Percentiles rank a stretch among this genome's conserved stretches.
These are phyloP conservation scores for Leccinum barrowsii DNA, from an alignment of 768 basidiomycete species.

Conservation along the genomic window DNA sequence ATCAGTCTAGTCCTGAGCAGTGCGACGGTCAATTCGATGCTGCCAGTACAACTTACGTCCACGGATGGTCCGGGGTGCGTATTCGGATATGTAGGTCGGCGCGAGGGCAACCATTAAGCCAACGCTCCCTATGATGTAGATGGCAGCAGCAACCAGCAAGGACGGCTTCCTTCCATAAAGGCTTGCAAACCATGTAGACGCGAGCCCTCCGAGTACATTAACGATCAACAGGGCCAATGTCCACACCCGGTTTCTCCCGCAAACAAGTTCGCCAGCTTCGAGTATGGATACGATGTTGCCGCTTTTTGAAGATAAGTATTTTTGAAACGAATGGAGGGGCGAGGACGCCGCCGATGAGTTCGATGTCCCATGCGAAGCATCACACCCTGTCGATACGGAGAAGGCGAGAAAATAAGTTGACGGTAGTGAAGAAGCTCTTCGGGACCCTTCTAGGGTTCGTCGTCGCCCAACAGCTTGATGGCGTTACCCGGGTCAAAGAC, in stretches of 20 bases:
- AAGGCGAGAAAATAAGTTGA: conserved; percentile 34
- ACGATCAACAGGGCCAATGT: background rate
- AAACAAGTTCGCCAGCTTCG: conserved; percentile 28
- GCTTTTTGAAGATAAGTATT: conserved; percentile 27
- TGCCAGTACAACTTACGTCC: conserved; percentile 33
- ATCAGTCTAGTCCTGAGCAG: background rate
- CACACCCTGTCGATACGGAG: conserved; percentile 32
- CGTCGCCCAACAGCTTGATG: background rate
- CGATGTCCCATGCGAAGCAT: conserved; percentile 39
- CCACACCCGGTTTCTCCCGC: background rate
- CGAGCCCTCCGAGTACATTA: conserved; percentile 20
- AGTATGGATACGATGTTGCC: conserved; percentile 39
- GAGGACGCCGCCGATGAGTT: conserved; percentile 36
- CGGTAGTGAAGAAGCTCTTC: conserved; percentile 25
- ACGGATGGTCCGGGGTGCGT: conserved; percentile 34
- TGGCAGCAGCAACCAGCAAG: conserved; percentile 28
- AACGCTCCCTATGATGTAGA: conserved; percentile 33
- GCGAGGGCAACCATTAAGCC: conserved; percentile 36
- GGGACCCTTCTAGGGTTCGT: conserved; percentile 22
- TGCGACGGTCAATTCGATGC: conserved; percentile 21
- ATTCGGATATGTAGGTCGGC: conserved; percentile 39
- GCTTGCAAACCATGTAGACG: conserved; percentile 26
- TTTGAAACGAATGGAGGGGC: conserved; percentile 33
- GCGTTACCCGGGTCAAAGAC: background rate
- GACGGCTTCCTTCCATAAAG: conserved; percentile 34